A percentile compares a stretch with the other conserved stretches of the same genome.
These are phyloP conservation scores for Cladophialophora psammophila DNA, from an alignment of 2,329 filamentous ascomycete genomes.

Conservation along the genomic window DNA sequence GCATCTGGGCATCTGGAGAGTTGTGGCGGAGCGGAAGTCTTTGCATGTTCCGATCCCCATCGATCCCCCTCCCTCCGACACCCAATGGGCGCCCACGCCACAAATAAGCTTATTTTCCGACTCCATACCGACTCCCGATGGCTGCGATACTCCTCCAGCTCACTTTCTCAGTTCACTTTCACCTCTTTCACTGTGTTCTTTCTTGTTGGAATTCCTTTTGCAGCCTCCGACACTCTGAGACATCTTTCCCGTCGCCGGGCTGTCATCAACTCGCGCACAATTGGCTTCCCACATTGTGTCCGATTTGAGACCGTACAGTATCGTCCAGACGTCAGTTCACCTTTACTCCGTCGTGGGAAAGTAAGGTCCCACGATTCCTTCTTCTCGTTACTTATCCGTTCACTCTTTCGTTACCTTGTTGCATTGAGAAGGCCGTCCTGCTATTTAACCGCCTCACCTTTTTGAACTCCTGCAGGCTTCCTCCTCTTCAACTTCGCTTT, in stretches of 20 bases:
- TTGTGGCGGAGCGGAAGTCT: constrained; percentile 1
- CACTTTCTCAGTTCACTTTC: constrained; percentile 1
- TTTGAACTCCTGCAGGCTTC: not conserved
- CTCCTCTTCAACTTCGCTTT: not conserved
- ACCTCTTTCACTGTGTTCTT: not conserved
- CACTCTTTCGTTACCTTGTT: constrained; percentile 7
- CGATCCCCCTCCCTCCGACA: not conserved
- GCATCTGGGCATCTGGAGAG: not conserved
- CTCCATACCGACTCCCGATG: not conserved
- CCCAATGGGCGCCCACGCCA: constrained; percentile 5
- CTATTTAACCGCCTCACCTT: not conserved
- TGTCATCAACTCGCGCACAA: constrained; percentile 3
- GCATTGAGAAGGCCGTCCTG: not conserved
- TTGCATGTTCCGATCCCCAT: not conserved
- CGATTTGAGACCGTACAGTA: constrained; percentile 3
- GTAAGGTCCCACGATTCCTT: constrained; percentile 9
- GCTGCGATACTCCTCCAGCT: not conserved
- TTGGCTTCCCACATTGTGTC: not conserved
- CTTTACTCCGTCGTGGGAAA: constrained; percentile 10
- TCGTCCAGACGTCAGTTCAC: constrained; percentile 14
- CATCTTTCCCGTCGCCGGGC: not conserved
- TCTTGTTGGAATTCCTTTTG: not conserved
- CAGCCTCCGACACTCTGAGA: constrained; percentile 1
- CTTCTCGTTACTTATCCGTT: constrained; percentile 18
- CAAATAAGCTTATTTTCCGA: constrained; percentile 11